Evolutionary conservation across 306 rosid species (phyloP).

Genomic region (Herpetospermum pedunculosum): DNA sequence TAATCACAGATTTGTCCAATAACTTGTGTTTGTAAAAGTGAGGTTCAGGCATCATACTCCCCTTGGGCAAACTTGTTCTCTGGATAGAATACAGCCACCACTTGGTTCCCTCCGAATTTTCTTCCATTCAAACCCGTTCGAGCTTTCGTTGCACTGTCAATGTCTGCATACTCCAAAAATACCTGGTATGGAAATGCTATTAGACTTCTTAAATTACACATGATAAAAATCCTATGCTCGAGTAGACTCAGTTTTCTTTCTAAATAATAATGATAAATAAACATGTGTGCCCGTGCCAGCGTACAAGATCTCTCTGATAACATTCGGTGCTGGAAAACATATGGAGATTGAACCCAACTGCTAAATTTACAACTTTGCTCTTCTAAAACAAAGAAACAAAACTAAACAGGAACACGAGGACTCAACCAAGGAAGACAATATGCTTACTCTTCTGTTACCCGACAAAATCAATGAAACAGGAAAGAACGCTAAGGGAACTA

Average conservation of each 20-base stretch:
- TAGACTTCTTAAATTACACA: background rate
- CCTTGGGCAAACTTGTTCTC: conserved; percentile 82
- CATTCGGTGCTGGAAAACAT: background rate
- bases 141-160: conserved; percentile 76
- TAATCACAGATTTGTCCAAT: background rate
- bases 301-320: too few relatives aligned
- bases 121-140: conserved; percentile 78
- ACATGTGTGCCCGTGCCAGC: too few relatives aligned
- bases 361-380: too few relatives aligned
- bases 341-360: too few relatives aligned
- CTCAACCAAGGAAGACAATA: too few relatives aligned
- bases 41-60: conserved; percentile 57
- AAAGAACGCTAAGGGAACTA: background rate
- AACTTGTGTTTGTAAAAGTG: background rate
- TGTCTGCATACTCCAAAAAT: conserved; percentile 81
- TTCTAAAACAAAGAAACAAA: too few relatives aligned
- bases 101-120: conserved; percentile 80
- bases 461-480: background rate
- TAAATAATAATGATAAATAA: background rate
- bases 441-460: background rate
- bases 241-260: background rate
- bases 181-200: conserved; percentile 28
- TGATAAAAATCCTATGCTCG: background rate
- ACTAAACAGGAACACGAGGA: too few relatives aligned
- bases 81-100: conserved; percentile 59